Conservation (phyloP, 805 yeast species). For the Komagataella ulmi region DNA sequence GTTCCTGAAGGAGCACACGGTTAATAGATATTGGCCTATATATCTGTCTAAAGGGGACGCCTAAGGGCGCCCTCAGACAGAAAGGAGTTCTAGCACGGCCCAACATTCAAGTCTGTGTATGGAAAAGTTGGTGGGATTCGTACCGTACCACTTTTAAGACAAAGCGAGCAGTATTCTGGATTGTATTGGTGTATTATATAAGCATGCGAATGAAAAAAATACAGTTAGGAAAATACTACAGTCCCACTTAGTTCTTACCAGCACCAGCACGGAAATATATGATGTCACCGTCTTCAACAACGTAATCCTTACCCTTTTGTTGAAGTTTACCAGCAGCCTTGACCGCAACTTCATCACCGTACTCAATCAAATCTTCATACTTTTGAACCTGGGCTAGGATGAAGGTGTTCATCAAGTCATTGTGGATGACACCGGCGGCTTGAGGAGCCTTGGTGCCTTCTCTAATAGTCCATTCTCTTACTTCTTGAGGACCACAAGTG, state of each 20-base stretch:
- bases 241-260: constrained; percentile 27
- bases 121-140: not conserved
- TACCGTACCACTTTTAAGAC: not conserved
- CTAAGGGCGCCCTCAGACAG: not conserved
- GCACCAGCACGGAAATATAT: constrained; percentile 61
- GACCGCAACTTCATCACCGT: constrained; percentile 36
- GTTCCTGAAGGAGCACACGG: not conserved
- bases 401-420: constrained; percentile 72
- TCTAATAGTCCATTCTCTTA: constrained; percentile 81
- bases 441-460: constrained; percentile 90
- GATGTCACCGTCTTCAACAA: constrained; percentile 78
- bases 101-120: not conserved
- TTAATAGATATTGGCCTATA: not conserved
- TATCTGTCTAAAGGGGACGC: not conserved
- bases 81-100: not conserved
- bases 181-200: not conserved
- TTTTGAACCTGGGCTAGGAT: constrained; percentile 66
- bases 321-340: constrained; percentile 45
- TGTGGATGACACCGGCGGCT: constrained; percentile 97
- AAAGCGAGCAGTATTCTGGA: not conserved
- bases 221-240: not conserved
- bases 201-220: not conserved
- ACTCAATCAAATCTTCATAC: constrained; percentile 43
- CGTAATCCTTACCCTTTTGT: constrained; percentile 66
- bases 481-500: constrained; percentile 80